A percentile compares a stretch with the other conserved stretches of the same genome.
phyloP scores from a whole-genome alignment of 2,329 filamentous ascomycete genomes.

The Clarireedia sp. region DNA sequence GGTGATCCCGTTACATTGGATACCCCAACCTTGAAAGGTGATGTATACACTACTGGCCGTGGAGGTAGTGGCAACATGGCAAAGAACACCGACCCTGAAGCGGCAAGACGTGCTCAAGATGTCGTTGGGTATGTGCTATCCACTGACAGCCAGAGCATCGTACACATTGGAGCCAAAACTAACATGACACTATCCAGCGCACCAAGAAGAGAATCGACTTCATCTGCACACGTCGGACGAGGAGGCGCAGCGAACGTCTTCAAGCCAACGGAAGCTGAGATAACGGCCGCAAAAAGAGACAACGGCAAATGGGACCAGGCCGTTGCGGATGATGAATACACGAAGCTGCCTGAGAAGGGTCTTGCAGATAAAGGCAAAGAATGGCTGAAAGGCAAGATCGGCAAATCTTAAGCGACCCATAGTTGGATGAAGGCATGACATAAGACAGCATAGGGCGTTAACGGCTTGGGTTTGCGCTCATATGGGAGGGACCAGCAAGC shows the following conservation, averaged over 20 bases:
- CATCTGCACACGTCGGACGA: slow-evolving; percentile 59
- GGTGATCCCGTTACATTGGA: slow-evolving; percentile 57
- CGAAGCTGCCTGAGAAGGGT: slow-evolving; percentile 25
- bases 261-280: slow-evolving; percentile 34
- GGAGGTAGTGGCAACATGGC: slow-evolving; percentile 83
- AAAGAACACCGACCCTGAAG: slow-evolving; percentile 57
- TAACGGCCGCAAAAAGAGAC: slow-evolving; percentile 26
- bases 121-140: slow-evolving; percentile 54
- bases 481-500: not conserved
- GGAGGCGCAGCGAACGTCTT: slow-evolving; percentile 69
- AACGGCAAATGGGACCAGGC: slow-evolving; percentile 24
- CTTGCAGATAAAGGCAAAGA: slow-evolving; percentile 48
- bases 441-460: slow-evolving; percentile 1
- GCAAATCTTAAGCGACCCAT: not conserved
- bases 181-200: slow-evolving; percentile 6
- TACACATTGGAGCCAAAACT: not conserved
- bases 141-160: not conserved
- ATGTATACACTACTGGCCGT: slow-evolving; percentile 83
- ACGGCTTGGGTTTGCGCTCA: not conserved
- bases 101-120: slow-evolving; percentile 76
- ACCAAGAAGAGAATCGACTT: slow-evolving; percentile 46
- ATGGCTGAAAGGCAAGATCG: slow-evolving; percentile 20
- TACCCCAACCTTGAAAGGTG: slow-evolving; percentile 74
- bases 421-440: not conserved
- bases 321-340: slow-evolving; percentile 19